phyloP scores from a whole-genome alignment of 345 rosid genomes.

The Balakata baccata region DNA sequence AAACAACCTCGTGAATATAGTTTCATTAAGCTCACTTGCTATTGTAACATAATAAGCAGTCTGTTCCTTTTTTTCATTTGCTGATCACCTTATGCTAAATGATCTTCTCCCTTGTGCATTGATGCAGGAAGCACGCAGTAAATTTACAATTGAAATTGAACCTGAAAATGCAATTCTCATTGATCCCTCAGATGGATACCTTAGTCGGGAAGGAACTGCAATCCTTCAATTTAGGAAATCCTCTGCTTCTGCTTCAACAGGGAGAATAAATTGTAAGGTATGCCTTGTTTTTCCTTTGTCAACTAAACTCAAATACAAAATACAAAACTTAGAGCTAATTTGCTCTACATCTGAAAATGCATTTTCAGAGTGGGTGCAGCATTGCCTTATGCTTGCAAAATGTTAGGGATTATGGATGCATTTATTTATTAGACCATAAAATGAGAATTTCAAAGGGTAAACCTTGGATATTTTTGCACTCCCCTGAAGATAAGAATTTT shows the following conservation, averaged over 20 bases:
- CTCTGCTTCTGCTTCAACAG: constrained; percentile 49
- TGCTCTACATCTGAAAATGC: too few relatives aligned
- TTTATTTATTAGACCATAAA: too few relatives aligned
- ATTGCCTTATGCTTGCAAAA: too few relatives aligned
- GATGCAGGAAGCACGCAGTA: constrained; percentile 77
- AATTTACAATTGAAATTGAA: constrained; percentile 63
- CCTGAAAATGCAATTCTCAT: constrained; percentile 57
- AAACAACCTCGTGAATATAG: neutral
- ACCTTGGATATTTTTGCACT: too few relatives aligned
- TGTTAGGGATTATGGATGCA: too few relatives aligned
- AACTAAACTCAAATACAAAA: neutral
- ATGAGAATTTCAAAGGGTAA: too few relatives aligned
- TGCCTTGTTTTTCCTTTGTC: constrained; percentile 1
- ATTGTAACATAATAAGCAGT: too few relatives aligned
- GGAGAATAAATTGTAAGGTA: constrained; percentile 84
- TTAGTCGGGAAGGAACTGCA: constrained; percentile 69
- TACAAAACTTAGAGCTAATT: neutral
- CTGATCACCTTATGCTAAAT: neutral
- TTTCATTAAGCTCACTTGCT: neutral
- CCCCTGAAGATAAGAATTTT: neutral
- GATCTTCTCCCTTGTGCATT: neutral
- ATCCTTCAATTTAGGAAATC: constrained; percentile 54
- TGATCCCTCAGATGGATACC: constrained; percentile 65
- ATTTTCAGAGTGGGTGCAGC: too few relatives aligned
- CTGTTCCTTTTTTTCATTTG: neutral